A percentile compares a stretch with the other conserved stretches of the same genome.
phyloP scores from a whole-genome alignment of 2,329 filamentous ascomycete species.

The Penicillium glabrum region DNA sequence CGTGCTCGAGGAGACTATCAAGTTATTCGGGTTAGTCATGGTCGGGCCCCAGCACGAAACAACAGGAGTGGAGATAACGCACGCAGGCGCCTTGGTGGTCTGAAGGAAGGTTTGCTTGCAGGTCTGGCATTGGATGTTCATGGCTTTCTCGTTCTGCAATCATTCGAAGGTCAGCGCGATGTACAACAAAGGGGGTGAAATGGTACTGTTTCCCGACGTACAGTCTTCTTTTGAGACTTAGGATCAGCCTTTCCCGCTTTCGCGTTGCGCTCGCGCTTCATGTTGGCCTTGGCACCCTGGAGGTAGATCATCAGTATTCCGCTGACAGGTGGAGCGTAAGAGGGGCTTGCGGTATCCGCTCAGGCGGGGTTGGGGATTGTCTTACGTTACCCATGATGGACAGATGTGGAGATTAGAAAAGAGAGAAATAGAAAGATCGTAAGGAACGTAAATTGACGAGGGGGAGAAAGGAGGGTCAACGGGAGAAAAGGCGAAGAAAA shows the following conservation, averaged over 20 bases:
- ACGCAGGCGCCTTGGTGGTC: constrained; percentile 69
- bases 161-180: not conserved
- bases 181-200: not conserved
- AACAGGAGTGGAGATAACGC: constrained; percentile 1
- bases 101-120: constrained; percentile 79
- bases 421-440: not conserved
- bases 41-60: not conserved
- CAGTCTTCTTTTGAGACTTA: constrained; percentile 69
- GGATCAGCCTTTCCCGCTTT: constrained; percentile 56
- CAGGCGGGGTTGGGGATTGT: not conserved
- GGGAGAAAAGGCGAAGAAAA: not conserved
- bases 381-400: constrained; percentile 5
- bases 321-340: not conserved
- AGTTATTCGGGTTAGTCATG: constrained; percentile 2
- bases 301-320: constrained; percentile 11
- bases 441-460: not conserved
- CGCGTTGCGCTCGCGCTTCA: constrained; percentile 71
- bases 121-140: constrained; percentile 72
- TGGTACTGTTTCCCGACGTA: constrained; percentile 42
- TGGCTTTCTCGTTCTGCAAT: constrained; percentile 67
- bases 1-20: constrained; percentile 63
- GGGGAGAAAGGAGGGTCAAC: not conserved
- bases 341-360: not conserved
- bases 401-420: not conserved
- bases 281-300: constrained; percentile 63